A percentile compares a stretch with the other conserved stretches of the same genome.
phyloP scores from a whole-genome alignment of 1,139 yeast genomes.

The Sugiyamaella sp. region DNA sequence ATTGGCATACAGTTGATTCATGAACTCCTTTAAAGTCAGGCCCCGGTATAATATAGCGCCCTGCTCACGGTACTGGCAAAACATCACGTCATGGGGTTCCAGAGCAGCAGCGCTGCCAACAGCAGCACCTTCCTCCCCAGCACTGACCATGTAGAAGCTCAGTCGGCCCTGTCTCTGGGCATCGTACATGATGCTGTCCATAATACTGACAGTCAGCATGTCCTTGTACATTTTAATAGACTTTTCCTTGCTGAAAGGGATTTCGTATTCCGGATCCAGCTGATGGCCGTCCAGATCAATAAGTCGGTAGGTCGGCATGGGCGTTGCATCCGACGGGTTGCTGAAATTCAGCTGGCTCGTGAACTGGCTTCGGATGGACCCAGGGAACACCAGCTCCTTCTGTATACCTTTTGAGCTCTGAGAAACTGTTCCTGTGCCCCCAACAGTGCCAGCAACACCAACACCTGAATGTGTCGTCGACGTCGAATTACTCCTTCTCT shows the following conservation, averaged over 20 bases:
- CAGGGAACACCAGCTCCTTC: constrained; percentile 39
- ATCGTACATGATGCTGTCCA: constrained; percentile 44
- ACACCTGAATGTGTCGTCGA: constrained; percentile 14
- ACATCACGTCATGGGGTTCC: constrained; percentile 39
- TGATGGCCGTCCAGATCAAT: constrained; percentile 39
- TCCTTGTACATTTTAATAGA: constrained; percentile 40
- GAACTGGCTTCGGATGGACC: constrained; percentile 38
- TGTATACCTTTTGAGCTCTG: constrained; percentile 34
- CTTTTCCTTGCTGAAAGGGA: constrained; percentile 36
- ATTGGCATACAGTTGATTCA: constrained; percentile 43
- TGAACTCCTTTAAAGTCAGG: constrained; percentile 39
- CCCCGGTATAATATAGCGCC: constrained; percentile 44
- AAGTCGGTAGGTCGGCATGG: constrained; percentile 40
- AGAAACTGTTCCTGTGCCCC: constrained; percentile 26
- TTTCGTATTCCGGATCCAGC: constrained; percentile 34
- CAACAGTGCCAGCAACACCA: constrained; percentile 18
- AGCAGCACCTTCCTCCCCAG: constrained; percentile 46
- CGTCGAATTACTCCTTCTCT: constrained; percentile 12
- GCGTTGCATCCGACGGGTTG: constrained; percentile 32
- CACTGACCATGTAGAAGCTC: constrained; percentile 44
- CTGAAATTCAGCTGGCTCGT: constrained; percentile 32
- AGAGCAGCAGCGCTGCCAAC: constrained; percentile 45
- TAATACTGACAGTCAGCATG: constrained; percentile 40
- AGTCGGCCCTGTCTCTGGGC: constrained; percentile 46
- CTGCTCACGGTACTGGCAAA: constrained; percentile 43